Evolutionary conservation across 1,284 basidiomycete species (phyloP).

Genomic region (Coriolopsis trogii): DNA sequence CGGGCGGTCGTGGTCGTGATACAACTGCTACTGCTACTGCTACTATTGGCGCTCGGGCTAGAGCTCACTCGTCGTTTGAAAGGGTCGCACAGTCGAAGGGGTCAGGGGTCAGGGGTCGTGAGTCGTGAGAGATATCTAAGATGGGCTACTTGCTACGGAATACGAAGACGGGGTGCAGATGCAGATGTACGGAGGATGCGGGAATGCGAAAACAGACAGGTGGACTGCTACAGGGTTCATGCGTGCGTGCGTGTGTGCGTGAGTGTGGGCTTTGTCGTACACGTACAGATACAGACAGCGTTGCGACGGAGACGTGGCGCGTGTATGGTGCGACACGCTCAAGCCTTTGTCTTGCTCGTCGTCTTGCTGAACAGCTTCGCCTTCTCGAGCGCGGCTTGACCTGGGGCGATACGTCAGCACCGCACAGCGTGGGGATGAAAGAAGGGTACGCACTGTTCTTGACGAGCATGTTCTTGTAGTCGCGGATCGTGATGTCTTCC

Average conservation of each 20-base stretch:
- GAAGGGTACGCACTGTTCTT: slow-evolving; percentile 58
- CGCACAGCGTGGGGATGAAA: slow-evolving; percentile 13
- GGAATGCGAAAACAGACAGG: slow-evolving; percentile 15
- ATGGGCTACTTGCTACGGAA: too few relatives aligned
- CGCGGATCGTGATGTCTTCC: slow-evolving; percentile 85
- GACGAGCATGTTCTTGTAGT: slow-evolving; percentile 86
- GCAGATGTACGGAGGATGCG: too few relatives aligned
- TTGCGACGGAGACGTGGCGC: neutral
- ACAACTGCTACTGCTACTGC: too few relatives aligned
- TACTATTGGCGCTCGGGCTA: too few relatives aligned
- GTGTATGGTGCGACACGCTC: too few relatives aligned
- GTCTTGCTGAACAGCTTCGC: slow-evolving; percentile 90
- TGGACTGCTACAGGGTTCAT: slow-evolving; percentile 20
- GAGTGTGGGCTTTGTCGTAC: neutral
- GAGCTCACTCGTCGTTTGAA: too few relatives aligned
- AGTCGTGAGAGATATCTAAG: too few relatives aligned
- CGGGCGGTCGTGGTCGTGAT: too few relatives aligned
- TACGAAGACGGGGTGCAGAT: too few relatives aligned
- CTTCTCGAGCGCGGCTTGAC: slow-evolving; percentile 83
- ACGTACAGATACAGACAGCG: neutral
- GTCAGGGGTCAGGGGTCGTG: too few relatives aligned
- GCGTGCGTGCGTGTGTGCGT: neutral
- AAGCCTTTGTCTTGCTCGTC: slow-evolving; percentile 60
- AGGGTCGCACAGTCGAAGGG: too few relatives aligned
- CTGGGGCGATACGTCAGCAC: slow-evolving; percentile 37